Percentiles rank a stretch among this genome's conserved stretches.
phyloP scores from a whole-genome alignment of 139 green algal genomes.

The Chlamydomonas sp. region DNA sequence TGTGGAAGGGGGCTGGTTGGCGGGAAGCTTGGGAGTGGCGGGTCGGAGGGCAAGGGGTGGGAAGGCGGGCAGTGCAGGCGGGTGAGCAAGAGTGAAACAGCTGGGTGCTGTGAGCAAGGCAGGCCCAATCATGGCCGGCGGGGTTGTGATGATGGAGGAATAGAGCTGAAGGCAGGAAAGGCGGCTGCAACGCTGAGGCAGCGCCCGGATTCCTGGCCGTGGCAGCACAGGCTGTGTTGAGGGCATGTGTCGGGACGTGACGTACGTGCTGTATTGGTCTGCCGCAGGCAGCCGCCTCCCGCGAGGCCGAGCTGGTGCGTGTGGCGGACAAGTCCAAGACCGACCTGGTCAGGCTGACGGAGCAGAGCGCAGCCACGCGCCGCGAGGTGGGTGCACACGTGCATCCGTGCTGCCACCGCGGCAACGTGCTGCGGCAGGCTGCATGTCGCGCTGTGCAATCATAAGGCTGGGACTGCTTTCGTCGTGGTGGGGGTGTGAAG shows the following conservation, averaged over 20 bases:
- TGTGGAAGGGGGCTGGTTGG: not conserved
- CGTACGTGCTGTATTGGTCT: no score
- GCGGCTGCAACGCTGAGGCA: not conserved
- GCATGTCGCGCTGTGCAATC: no score
- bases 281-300: slow-evolving; percentile 8
- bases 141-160: not conserved
- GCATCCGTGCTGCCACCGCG: not conserved
- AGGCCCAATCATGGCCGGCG: no score
- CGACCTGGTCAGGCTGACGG: not conserved
- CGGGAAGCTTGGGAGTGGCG: no score
- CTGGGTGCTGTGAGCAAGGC: not conserved
- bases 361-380: slow-evolving; percentile 2
- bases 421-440: not conserved
- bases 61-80: no score
- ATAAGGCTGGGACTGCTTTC: no score
- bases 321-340: slow-evolving; percentile 18
- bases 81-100: not conserved
- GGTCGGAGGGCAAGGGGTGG: no score
- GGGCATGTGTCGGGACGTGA: no score
- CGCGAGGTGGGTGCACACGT: not conserved
- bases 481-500: no score
- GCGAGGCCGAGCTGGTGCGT: slow-evolving; percentile 20
- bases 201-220: no score
- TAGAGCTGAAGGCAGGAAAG: not conserved
- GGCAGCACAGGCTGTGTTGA: no score